Conservation (phyloP, 192 early-diverging fungal species). For the Diversispora epigaea region DNA sequence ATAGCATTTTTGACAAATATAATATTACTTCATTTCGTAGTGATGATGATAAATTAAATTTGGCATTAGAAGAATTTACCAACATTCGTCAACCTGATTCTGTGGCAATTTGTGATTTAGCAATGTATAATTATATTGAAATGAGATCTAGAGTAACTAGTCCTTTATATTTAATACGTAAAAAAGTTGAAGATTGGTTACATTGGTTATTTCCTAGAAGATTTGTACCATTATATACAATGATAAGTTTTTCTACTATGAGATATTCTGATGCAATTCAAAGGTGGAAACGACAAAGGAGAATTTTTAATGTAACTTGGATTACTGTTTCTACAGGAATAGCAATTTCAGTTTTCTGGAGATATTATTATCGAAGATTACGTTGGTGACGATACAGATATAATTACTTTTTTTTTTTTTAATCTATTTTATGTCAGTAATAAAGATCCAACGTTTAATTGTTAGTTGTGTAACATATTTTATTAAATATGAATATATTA, state of each 20-base stretch:
- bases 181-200: conserved; percentile 73
- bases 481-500: too few species aligned
- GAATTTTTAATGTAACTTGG: too few species aligned
- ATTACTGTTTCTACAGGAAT: too few species aligned
- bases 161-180: conserved; percentile 71
- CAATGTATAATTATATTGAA: conserved; percentile 92
- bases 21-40: conserved; percentile 51
- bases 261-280: conserved; percentile 75
- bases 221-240: conserved; percentile 91
- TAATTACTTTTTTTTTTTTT: too few species aligned
- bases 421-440: too few species aligned
- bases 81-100: conserved; percentile 68
- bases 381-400: too few species aligned
- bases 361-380: too few species aligned
- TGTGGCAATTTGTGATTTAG: conserved; percentile 88
- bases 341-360: too few species aligned
- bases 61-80: conserved; percentile 76
- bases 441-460: too few species aligned
- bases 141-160: conserved; percentile 86
- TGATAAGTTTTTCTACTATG: conserved; percentile 90
- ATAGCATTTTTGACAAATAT: conserved; percentile 58
- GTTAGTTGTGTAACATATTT: too few species aligned
- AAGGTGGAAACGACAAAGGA: conserved; percentile 49
- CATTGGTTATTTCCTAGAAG: conserved; percentile 68
- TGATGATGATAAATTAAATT: conserved; percentile 19